phyloP scores from a whole-genome alignment of 176 grass and related monocot genomes.

The Phoenix roebelenii region DNA sequence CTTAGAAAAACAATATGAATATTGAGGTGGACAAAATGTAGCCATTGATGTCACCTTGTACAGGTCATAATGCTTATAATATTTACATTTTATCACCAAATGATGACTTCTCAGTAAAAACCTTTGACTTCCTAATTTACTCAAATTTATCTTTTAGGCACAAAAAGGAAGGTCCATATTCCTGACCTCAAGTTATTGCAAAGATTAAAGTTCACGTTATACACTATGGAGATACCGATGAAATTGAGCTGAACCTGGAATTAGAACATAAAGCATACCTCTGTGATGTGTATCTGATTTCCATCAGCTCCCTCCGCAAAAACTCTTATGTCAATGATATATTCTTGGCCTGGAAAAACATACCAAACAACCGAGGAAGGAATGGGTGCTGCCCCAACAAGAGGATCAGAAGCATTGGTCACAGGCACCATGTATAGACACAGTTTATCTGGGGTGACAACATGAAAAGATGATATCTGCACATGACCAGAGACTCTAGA shows the following conservation, averaged over 20 bases:
- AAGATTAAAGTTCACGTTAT: too few species aligned
- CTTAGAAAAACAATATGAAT: too few species aligned
- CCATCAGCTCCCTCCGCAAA: slow-evolving; percentile 66
- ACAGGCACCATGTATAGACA: slow-evolving; percentile 62
- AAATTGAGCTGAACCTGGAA: neutral
- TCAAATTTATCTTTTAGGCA: too few species aligned
- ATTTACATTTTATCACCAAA: too few species aligned
- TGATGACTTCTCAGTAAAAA: too few species aligned
- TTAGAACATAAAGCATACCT: slow-evolving; percentile 36
- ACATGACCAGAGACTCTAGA: slow-evolving; percentile 74
- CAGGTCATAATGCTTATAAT: too few species aligned
- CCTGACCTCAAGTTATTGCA: too few species aligned
- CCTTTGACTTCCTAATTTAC: too few species aligned
- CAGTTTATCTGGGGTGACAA: slow-evolving; percentile 68
- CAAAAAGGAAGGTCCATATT: too few species aligned
- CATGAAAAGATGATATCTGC: slow-evolving; percentile 75
- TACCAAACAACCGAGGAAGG: slow-evolving; percentile 75
- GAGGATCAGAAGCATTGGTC: slow-evolving; percentile 43
- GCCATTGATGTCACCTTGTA: too few species aligned
- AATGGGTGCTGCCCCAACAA: slow-evolving; percentile 43
- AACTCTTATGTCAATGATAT: slow-evolving; percentile 54
- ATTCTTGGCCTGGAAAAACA: slow-evolving; percentile 75
- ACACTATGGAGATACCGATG: too few species aligned
- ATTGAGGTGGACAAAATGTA: too few species aligned
- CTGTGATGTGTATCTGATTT: slow-evolving; percentile 65